Evolutionary conservation across 805 yeast species (phyloP).

Genomic region (Spathaspora arborariae): DNA sequence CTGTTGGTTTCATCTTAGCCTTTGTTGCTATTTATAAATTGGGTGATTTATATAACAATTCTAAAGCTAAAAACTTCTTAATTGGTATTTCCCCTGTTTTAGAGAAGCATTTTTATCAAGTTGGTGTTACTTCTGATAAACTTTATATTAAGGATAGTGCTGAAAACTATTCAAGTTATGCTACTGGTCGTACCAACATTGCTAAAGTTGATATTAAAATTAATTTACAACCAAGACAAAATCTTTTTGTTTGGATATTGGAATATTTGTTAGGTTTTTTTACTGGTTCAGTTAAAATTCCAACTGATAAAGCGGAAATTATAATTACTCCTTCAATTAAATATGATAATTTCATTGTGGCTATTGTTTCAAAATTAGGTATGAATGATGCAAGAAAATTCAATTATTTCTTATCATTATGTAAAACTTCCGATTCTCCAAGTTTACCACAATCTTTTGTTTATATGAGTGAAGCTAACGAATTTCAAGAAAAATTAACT

Average conservation of each 20-base stretch:
- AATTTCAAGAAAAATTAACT: slow-evolving; percentile 65
- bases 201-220: slow-evolving; percentile 58
- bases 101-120: slow-evolving; percentile 70
- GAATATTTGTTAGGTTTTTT: slow-evolving; percentile 61
- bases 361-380: slow-evolving; percentile 77
- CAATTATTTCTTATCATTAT: slow-evolving; percentile 78
- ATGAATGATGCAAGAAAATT: slow-evolving; percentile 75
- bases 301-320: slow-evolving; percentile 58
- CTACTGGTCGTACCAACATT: slow-evolving; percentile 84
- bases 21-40: slow-evolving; percentile 49
- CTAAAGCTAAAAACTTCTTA: slow-evolving; percentile 52
- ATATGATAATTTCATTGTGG: slow-evolving; percentile 72
- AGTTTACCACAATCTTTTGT: slow-evolving; percentile 72
- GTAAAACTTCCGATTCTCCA: slow-evolving; percentile 72
- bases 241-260: slow-evolving; percentile 59
- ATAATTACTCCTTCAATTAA: slow-evolving; percentile 52
- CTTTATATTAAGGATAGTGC: slow-evolving; percentile 59
- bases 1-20: slow-evolving; percentile 46
- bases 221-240: slow-evolving; percentile 75
- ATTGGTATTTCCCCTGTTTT: slow-evolving; percentile 49
- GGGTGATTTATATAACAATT: slow-evolving; percentile 60
- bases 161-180: slow-evolving; percentile 66
- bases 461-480: slow-evolving; percentile 85
- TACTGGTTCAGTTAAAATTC: slow-evolving; percentile 51
- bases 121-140: slow-evolving; percentile 51